Base-by-base conservation (phyloP, 306 rosid species). In the Gynostemma pentaphyllum region DNA sequence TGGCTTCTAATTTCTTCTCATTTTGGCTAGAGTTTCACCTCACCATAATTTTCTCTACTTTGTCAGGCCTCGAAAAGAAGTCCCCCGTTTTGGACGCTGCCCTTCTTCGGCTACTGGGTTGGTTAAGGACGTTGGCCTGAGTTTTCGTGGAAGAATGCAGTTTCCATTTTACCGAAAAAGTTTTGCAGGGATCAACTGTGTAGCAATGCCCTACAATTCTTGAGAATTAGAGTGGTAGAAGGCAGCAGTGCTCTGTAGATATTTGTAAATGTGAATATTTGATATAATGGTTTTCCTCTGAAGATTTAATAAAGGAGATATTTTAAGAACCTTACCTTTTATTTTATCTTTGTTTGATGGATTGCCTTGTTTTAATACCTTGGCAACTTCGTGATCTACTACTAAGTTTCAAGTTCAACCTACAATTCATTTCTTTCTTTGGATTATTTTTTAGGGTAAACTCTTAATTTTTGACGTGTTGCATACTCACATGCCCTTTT, bases 51-150 rank as follows among this genome's bases (percentile, higher is more conserved):
- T 22, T 34, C 9, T 15, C 29, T 48, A 26, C 44, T 46, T 64
- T 53, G 48, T 59, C 79, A 88, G 96, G 98, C 70, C 76, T 92
- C 39, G 94, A 80, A 88, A 84, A 86, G 73, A 92, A 86, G 79
- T 88, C 94, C 23, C 88, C 88, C n/a, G 49, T 79, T 51, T 75
- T 86, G 81, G 99, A 92, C 69, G 64, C 76, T 32, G 78, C 74
- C 80, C 97, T 82, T 63, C 97, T 86, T 75, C 65, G 81, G 40
- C 68, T 82, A 63, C 96, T 88, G 41, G 74, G 88, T 64, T 92
- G 95, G 97, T 81, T 88, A 2, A 79, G 94, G 71, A 78, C 90
- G 68, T 57, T 92, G 62, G 95, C 95, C 46, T 84, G 88, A 90
- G 70, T 39, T 67, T 62, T 62, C 11, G 19, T 22, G 65, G 10